Conservation (phyloP, 1,284 basidiomycete genomes). For the Bjerkandera adusta region DNA sequence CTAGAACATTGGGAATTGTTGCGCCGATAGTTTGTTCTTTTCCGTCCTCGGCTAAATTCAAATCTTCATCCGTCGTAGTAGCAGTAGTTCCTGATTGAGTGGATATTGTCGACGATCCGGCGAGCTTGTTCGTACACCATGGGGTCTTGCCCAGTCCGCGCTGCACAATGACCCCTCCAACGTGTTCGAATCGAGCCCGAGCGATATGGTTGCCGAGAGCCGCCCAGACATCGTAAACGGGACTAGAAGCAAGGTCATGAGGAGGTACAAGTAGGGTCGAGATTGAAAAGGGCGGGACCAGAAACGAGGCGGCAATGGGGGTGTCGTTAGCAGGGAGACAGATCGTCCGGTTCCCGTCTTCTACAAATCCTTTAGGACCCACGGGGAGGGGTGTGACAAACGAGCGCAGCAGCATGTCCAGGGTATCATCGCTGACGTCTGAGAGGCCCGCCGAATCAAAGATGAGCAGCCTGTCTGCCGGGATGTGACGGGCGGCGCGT, state of each 20-base stretch:
- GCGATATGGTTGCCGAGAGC: conserved; percentile 38
- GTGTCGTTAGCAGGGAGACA: conserved; percentile 29
- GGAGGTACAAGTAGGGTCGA: conserved; percentile 34
- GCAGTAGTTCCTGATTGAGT: neutral
- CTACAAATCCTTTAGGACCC: conserved; percentile 42
- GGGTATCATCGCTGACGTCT: conserved; percentile 28
- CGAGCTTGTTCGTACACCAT: conserved; percentile 1
- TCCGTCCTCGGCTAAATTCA: no score
- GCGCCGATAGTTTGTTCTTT: no score
- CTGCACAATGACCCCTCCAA: conserved; percentile 11
- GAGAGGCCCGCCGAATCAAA: conserved; percentile 44
- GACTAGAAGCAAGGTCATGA: conserved; percentile 17
- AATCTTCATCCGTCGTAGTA: neutral
- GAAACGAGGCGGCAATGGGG: conserved; percentile 40
- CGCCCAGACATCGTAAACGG: conserved; percentile 37
- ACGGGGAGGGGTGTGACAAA: conserved; percentile 33
- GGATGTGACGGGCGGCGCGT: conserved; percentile 33
- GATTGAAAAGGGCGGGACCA: conserved; percentile 57
- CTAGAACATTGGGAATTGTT: no score
- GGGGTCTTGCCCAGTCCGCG: neutral
- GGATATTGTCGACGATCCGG: conserved; percentile 8
- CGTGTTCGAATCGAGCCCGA: conserved; percentile 13
- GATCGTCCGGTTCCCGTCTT: conserved; percentile 23
- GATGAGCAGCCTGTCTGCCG: conserved; percentile 50
- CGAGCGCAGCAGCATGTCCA: conserved; percentile 28